A percentile compares a stretch with the other conserved stretches of the same genome.
Evolutionary conservation across 176 grass and related monocot species (phyloP).

Genomic region (Leersia perrieri): DNA sequence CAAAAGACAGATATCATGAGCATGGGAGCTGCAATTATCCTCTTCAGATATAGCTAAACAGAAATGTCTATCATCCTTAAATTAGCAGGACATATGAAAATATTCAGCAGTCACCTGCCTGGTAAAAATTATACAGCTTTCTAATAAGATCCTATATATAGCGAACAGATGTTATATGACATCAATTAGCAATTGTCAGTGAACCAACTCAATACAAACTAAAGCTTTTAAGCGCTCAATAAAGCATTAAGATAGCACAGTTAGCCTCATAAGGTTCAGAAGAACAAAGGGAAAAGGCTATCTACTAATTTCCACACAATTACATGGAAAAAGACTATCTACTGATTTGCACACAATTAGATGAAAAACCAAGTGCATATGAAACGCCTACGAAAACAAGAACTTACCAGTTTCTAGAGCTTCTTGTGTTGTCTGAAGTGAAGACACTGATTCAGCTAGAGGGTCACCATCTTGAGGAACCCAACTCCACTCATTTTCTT

Average conservation of each 20-base stretch:
- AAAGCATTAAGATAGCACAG: not conserved
- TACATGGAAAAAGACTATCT: not conserved
- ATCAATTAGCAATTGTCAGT: not conserved
- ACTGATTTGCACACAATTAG: not conserved
- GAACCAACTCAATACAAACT: not conserved
- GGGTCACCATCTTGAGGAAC: slow-evolving; percentile 46
- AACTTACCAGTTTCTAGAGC: slow-evolving; percentile 60
- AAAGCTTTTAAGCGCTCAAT: slow-evolving; percentile 1
- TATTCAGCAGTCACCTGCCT: not conserved
- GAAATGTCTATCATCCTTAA: not conserved
- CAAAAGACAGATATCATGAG: not conserved
- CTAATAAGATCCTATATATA: not conserved
- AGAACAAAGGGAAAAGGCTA: slow-evolving; percentile 1
- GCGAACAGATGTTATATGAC: not conserved
- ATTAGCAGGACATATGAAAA: not conserved
- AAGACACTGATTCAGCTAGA: slow-evolving; percentile 57
- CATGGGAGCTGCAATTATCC: not conserved
- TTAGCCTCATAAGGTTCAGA: slow-evolving; percentile 1
- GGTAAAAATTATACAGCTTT: not conserved
- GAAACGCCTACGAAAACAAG: not conserved
- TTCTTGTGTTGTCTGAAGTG: slow-evolving; percentile 64
- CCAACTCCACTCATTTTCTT: slow-evolving; percentile 54
- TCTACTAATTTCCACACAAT: not conserved
- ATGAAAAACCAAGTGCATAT: not conserved
- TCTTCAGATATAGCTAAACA: not conserved